Conservation (phyloP, 352 stramenopile species). For the Achlya hypogyna region DNA sequence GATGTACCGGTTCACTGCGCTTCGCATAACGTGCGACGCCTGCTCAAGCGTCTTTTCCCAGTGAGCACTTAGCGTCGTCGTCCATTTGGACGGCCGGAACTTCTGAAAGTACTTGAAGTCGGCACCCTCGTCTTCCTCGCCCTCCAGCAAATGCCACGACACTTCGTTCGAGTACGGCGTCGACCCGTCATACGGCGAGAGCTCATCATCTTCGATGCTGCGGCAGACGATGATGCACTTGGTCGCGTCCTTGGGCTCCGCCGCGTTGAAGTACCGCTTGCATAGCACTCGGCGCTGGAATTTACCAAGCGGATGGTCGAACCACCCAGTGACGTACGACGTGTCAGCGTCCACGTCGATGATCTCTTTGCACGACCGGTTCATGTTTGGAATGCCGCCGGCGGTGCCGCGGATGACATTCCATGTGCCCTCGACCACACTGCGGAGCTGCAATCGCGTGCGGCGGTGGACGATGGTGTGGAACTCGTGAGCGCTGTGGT, state of each 20-base stretch:
- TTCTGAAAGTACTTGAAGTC: conserved; percentile 7
- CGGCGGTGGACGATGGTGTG: neutral
- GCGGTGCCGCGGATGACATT: neutral
- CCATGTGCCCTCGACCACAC: neutral
- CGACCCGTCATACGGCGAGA: neutral
- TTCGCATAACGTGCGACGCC: neutral
- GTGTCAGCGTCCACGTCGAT: neutral
- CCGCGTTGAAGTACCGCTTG: neutral
- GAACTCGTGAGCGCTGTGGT: neutral
- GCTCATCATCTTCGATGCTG: neutral
- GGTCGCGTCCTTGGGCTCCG: neutral
- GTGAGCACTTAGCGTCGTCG: neutral
- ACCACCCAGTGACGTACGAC: conserved; percentile 4
- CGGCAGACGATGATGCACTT: neutral
- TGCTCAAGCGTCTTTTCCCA: conserved; percentile 1
- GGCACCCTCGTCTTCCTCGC: neutral
- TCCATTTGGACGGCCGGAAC: neutral
- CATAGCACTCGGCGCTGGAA: neutral
- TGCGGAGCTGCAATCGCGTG: neutral
- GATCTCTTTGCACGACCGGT: neutral
- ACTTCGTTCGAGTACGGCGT: conserved; percentile 3
- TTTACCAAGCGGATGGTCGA: neutral
- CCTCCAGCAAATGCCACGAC: neutral
- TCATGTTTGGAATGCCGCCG: conserved; percentile 1
- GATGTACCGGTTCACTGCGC: neutral